phyloP scores from a whole-genome alignment of 2,329 filamentous ascomycete genomes.

The Microsporum canis region DNA sequence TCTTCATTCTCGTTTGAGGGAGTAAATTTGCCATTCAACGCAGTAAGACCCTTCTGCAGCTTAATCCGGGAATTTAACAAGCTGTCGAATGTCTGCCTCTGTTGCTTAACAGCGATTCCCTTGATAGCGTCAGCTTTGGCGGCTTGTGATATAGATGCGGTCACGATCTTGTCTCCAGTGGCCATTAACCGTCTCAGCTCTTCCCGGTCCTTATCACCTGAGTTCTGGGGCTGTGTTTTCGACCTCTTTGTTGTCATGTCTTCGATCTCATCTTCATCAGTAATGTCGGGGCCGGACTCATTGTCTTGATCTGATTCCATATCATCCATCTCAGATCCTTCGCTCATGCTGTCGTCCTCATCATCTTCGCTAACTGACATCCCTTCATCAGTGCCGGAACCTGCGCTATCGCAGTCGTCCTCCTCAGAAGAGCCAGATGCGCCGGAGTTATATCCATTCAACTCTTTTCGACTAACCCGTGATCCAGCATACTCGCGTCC shows the following conservation, averaged over 20 bases:
- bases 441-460: slow-evolving; percentile 41
- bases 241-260: slow-evolving; percentile 17
- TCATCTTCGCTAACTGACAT: slow-evolving; percentile 27
- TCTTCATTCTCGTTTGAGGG: slow-evolving; percentile 21
- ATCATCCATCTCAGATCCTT: slow-evolving; percentile 23
- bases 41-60: slow-evolving; percentile 76
- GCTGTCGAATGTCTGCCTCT: slow-evolving; percentile 76
- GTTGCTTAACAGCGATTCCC: slow-evolving; percentile 72
- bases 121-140: slow-evolving; percentile 71
- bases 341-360: slow-evolving; percentile 21
- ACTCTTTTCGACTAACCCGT: slow-evolving; percentile 57
- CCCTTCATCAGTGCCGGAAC: slow-evolving; percentile 23
- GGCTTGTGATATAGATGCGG: slow-evolving; percentile 53
- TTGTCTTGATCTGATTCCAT: slow-evolving; percentile 21
- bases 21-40: slow-evolving; percentile 39
- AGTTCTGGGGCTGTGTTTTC: slow-evolving; percentile 18
- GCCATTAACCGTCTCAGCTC: slow-evolving; percentile 58
- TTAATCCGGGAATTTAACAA: slow-evolving; percentile 85
- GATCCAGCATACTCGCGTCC: slow-evolving; percentile 73
- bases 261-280: slow-evolving; percentile 18
- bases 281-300: slow-evolving; percentile 17
- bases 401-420: slow-evolving; percentile 29
- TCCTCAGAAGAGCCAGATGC: slow-evolving; percentile 29
- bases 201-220: slow-evolving; percentile 36
- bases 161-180: slow-evolving; percentile 54